Evolutionary conservation across 108 stramenopile genomes (phyloP).

Genomic region (Mediolabrus comicus): DNA sequence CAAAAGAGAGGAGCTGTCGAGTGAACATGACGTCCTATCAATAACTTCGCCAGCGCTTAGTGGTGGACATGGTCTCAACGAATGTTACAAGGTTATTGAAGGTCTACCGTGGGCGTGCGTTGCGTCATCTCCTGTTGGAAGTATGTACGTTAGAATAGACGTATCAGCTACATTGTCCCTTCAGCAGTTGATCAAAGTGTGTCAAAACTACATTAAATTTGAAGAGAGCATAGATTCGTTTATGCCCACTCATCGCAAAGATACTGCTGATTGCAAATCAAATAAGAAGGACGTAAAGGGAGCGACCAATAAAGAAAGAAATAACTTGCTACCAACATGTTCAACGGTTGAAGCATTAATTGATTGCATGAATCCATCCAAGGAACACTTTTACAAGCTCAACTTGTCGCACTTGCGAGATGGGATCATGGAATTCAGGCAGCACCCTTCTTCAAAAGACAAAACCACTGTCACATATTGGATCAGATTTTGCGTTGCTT

Average conservation of each 20-base stretch:
- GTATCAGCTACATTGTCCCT: slow-evolving; percentile 20
- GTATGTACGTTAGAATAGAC: slow-evolving; percentile 64
- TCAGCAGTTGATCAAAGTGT: slow-evolving; percentile 54
- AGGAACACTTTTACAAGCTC: slow-evolving; percentile 53
- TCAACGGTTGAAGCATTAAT: slow-evolving; percentile 22
- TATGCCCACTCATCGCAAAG: slow-evolving; percentile 44
- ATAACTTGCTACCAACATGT: slow-evolving; percentile 34
- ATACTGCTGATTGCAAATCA: slow-evolving; percentile 42
- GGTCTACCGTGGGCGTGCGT: slow-evolving; percentile 28
- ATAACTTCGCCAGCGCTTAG: slow-evolving; percentile 47
- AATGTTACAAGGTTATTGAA: slow-evolving; percentile 46
- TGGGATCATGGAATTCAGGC: slow-evolving; percentile 65
- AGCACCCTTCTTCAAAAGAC: slow-evolving; percentile 55
- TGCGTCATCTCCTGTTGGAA: slow-evolving; percentile 24
- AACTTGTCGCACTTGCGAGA: slow-evolving; percentile 31
- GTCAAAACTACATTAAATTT: slow-evolving; percentile 68
- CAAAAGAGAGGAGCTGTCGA: background rate
- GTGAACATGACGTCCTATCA: slow-evolving; percentile 9
- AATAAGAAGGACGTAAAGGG: slow-evolving; percentile 39
- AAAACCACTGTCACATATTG: slow-evolving; percentile 51
- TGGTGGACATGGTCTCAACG: slow-evolving; percentile 55
- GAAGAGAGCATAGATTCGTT: slow-evolving; percentile 65
- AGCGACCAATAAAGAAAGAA: slow-evolving; percentile 36
- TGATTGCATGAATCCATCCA: slow-evolving; percentile 43
- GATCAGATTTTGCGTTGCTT: slow-evolving; percentile 55